These are phyloP conservation scores for Porpolomopsis calyptriformis DNA, from an alignment of 768 basidiomycete genomes.

Conservation along the genomic window DNA sequence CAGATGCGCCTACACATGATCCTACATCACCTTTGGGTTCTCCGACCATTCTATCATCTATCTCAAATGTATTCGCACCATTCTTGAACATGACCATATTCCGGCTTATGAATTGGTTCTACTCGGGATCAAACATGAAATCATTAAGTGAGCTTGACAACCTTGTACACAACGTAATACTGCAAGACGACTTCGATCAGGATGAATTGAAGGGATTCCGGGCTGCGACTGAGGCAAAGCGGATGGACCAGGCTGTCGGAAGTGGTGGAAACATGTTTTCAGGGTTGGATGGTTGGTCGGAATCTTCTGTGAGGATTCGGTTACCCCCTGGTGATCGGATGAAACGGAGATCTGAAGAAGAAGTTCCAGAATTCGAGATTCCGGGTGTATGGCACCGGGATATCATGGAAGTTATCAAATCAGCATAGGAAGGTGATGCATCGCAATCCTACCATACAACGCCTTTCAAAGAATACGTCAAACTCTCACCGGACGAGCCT, in stretches of 20 bases:
- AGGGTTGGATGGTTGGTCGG: slow-evolving; percentile 14
- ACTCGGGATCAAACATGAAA: not conserved
- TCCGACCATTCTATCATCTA: not conserved
- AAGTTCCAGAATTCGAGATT: slow-evolving; percentile 13
- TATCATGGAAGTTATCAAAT: slow-evolving; percentile 12
- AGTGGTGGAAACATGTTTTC: slow-evolving; percentile 7
- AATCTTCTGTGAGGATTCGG: slow-evolving; percentile 14
- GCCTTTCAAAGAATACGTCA: slow-evolving; percentile 14
- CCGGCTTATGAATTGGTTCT: not conserved
- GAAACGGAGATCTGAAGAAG: slow-evolving; percentile 9
- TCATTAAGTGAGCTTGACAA: not conserved
- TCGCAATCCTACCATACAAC: slow-evolving; percentile 12
- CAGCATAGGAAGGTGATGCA: slow-evolving; percentile 4
- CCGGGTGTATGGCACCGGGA: slow-evolving; percentile 15
- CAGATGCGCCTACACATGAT: no score
- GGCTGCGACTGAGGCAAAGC: slow-evolving; percentile 12
- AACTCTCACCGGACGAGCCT: not conserved
- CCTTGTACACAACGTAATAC: slow-evolving; percentile 16
- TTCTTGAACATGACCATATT: not conserved
- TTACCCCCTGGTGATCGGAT: slow-evolving; percentile 21
- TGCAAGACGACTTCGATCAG: slow-evolving; percentile 14
- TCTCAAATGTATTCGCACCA: not conserved
- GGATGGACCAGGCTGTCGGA: slow-evolving; percentile 1
- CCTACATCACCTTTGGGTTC: no score
- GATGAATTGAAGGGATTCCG: slow-evolving; percentile 13